Evolutionary conservation across 495 filamentous ascomycete species (phyloP).

Genomic region (Annulohypoxylon moriforme): DNA sequence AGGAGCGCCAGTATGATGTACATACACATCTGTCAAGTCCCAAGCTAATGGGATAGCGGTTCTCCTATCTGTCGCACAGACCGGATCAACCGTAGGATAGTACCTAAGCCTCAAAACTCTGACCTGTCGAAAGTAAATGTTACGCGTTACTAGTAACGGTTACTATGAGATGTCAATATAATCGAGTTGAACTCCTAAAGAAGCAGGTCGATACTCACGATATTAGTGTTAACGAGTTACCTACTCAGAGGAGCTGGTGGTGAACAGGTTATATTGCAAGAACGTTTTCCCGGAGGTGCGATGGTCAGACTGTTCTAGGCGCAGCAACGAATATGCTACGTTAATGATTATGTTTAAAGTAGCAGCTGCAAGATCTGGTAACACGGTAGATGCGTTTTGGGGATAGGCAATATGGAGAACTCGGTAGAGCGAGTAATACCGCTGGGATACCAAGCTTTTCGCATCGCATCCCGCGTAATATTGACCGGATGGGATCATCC

Average conservation of each 20-base stretch:
- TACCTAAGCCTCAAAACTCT: slow-evolving; percentile 6
- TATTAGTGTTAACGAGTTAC: slow-evolving; percentile 5
- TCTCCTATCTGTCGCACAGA: slow-evolving; percentile 26
- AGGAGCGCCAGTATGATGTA: slow-evolving; percentile 14
- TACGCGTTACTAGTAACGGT: neutral
- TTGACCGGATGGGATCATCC: slow-evolving; percentile 27
- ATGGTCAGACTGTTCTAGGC: slow-evolving; percentile 18
- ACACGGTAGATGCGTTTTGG: slow-evolving; percentile 5
- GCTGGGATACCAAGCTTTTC: slow-evolving; percentile 1
- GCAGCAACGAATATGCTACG: slow-evolving; percentile 19
- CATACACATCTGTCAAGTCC: slow-evolving; percentile 14
- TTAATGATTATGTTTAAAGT: slow-evolving; percentile 20
- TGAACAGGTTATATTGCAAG: slow-evolving; percentile 7
- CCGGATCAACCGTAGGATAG: neutral
- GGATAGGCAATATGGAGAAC: neutral
- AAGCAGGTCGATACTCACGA: slow-evolving; percentile 17
- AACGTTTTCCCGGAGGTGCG: slow-evolving; percentile 15
- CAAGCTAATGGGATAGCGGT: slow-evolving; percentile 9
- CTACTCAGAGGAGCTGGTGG: slow-evolving; percentile 22
- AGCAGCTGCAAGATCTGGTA: slow-evolving; percentile 30
- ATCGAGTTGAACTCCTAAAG: slow-evolving; percentile 8
- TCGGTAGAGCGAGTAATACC: slow-evolving; percentile 2
- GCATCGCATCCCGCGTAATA: neutral
- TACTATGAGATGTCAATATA: neutral
- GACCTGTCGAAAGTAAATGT: neutral